These are phyloP conservation scores for Komagataea norvegica DNA, from an alignment of 1,139 yeast species.

Conservation along the genomic window DNA sequence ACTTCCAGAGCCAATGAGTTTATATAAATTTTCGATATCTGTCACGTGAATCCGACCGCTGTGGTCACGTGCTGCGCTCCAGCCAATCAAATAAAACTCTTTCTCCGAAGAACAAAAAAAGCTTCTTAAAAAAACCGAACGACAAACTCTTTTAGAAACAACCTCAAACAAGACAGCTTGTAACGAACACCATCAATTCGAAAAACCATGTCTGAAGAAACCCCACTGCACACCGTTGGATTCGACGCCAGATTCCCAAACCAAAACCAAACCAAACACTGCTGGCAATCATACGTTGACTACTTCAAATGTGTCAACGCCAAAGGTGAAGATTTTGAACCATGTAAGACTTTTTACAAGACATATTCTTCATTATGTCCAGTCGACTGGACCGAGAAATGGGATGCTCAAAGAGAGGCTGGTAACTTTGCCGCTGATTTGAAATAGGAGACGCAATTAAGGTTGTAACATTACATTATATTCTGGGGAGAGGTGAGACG, in stretches of 20 bases:
- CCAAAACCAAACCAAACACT: conserved; percentile 96
- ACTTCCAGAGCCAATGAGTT: neutral
- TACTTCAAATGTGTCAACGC: conserved; percentile 95
- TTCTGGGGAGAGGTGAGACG: no score
- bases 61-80: conserved; percentile 4
- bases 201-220: conserved; percentile 24
- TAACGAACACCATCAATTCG: neutral
- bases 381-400: conserved; percentile 83
- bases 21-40: no score
- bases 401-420: conserved; percentile 89
- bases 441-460: no score
- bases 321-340: conserved; percentile 97
- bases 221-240: conserved; percentile 68
- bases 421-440: conserved; percentile 69
- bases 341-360: conserved; percentile 91
- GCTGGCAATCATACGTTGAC: conserved; percentile 97
- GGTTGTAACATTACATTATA: no score
- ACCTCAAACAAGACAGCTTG: neutral
- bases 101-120: neutral
- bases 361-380: conserved; percentile 93
- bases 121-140: conserved; percentile 14
- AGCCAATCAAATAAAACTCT: conserved; percentile 7
- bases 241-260: conserved; percentile 94
- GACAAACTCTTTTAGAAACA: conserved; percentile 3
- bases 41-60: neutral